phyloP scores from a whole-genome alignment of 495 filamentous ascomycete species.

The Sabuloglossum arenarium region DNA sequence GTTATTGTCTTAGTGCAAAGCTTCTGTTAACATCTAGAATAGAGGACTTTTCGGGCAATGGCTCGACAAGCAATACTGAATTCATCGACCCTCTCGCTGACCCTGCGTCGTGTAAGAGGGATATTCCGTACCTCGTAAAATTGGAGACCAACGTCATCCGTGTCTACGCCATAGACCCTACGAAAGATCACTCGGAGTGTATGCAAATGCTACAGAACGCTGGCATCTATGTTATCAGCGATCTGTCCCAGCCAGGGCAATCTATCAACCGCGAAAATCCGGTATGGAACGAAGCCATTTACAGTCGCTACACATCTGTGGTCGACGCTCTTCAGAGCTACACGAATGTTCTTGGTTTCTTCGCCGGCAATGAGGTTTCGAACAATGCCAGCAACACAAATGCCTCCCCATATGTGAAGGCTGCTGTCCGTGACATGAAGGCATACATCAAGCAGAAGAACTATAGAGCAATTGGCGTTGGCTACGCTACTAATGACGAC shows the following conservation, averaged over 20 bases:
- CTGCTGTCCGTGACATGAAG: slow-evolving; percentile 51
- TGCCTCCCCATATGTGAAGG: slow-evolving; percentile 86
- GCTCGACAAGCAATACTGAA: slow-evolving; percentile 11
- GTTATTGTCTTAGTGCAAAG: neutral
- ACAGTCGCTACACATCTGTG: slow-evolving; percentile 59
- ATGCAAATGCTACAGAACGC: slow-evolving; percentile 67
- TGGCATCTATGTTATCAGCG: slow-evolving; percentile 86
- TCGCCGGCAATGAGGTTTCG: slow-evolving; percentile 86
- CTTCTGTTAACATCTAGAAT: slow-evolving; percentile 1
- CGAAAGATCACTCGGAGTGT: slow-evolving; percentile 54
- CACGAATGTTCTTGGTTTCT: slow-evolving; percentile 83
- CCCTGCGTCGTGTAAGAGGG: slow-evolving; percentile 44
- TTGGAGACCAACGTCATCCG: slow-evolving; percentile 79
- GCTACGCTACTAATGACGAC: slow-evolving; percentile 90
- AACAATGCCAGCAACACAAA: slow-evolving; percentile 64
- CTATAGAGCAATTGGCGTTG: slow-evolving; percentile 68
- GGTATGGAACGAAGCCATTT: slow-evolving; percentile 54
- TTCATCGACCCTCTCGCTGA: slow-evolving; percentile 58
- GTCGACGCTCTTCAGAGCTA: slow-evolving; percentile 63
- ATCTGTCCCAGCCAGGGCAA: slow-evolving; percentile 54
- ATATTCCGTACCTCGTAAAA: slow-evolving; percentile 58
- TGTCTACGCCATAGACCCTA: slow-evolving; percentile 78
- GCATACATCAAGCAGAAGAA: slow-evolving; percentile 62
- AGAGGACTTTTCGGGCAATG: slow-evolving; percentile 29
- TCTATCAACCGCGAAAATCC: slow-evolving; percentile 75